Base-by-base conservation (phyloP, 2,329 filamentous ascomycete genomes). In the Cercospora berteroae region DNA sequence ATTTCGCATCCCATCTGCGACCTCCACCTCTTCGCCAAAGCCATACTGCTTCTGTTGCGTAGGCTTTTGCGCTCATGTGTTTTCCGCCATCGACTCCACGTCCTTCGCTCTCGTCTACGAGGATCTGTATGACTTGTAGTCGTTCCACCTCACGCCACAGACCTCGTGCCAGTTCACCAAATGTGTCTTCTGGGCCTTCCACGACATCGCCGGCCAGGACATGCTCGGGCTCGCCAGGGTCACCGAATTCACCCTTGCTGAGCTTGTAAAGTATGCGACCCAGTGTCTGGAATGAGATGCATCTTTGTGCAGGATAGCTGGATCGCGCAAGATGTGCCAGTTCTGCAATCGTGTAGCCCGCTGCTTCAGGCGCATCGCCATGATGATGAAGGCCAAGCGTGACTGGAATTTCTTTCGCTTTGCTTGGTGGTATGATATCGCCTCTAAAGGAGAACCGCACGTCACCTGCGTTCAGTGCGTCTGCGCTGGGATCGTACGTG, bases 301-400 rank as follows among this genome's bases (percentile, higher is more conserved):
- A 97, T 10, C 94, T 83, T 81, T 99, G 95, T 0, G 91, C 90
- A 0, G 95, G 88, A 20, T 97, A 92, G 0, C 89, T 88, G 64
- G 92, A 96, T 36, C 94, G 86, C 4, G 92, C 89, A 1, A 97
- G 85, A 33, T 90, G 87, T 1, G 93, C 89, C 1, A 99, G 84
- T 79, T 99, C 95, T 0, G 89, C 88, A 31, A 99, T 87, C 0
- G 95, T 98, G 80, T 99, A 99, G 0, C 95, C 95, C 0, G 95
- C 95, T 1, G 94, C 92, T 79, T 96, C 93, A 16, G 95, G 95
- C 1, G 94, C 94, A 67, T 94, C 88, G 70, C 91, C 93, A 78
- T 99, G 95, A 79, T 99, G 94, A 79, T 99, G 95, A 13, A 99
- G 85, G 0, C 95, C 95, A 67, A 90, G 87, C 12, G 88, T 89